phyloP scores from a whole-genome alignment of 495 filamentous ascomycete species.

The Jackrogersella minutella region DNA sequence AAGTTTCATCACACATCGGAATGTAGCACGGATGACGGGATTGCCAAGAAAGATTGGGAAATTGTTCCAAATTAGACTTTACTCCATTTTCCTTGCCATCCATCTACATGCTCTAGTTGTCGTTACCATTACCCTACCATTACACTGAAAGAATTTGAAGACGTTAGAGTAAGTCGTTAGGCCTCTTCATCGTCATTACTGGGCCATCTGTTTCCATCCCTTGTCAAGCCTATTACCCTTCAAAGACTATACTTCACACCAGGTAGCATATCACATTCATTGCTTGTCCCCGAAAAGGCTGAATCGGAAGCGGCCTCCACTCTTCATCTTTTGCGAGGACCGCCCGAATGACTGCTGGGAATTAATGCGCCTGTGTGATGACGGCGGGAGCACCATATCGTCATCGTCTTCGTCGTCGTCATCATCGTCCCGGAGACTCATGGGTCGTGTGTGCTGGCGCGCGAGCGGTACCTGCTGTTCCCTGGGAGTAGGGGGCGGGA shows the following conservation, averaged over 20 bases:
- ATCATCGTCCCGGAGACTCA: constrained; percentile 42
- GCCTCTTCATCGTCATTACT: constrained; percentile 10
- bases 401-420: constrained; percentile 42
- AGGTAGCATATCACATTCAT: neutral
- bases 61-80: constrained; percentile 15
- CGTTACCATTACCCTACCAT: constrained; percentile 35
- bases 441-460: constrained; percentile 38
- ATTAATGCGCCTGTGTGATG: constrained; percentile 40
- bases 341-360: constrained; percentile 47
- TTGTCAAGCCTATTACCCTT: neutral
- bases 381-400: constrained; percentile 33
- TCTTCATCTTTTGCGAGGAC: constrained; percentile 37
- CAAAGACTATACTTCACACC: neutral
- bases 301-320: constrained; percentile 43
- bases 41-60: neutral
- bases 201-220: neutral
- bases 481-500: constrained; percentile 27
- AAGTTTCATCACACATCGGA: neutral
- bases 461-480: constrained; percentile 35
- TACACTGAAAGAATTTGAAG: constrained; percentile 23
- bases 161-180: constrained; percentile 36
- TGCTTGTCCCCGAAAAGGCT: constrained; percentile 40
- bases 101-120: constrained; percentile 27
- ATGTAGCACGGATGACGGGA: neutral
- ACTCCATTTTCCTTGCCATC: constrained; percentile 25